phyloP scores from a whole-genome alignment of 345 rosid species.

The Gynandropsis gynandra region DNA sequence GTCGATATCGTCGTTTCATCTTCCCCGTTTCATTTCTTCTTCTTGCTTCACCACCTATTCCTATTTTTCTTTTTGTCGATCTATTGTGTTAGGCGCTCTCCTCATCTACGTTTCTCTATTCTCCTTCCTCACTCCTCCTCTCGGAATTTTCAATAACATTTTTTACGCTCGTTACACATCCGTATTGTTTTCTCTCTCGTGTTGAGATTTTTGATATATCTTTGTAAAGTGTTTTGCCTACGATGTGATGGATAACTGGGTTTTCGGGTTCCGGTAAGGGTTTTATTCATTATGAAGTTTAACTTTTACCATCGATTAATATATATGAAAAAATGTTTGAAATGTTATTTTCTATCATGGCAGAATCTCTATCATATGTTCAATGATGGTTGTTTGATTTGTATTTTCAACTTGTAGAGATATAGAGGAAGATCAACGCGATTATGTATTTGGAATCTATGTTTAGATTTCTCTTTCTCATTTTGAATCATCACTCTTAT shows the following conservation, averaged over 20 bases:
- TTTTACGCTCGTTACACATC: constrained; percentile 22
- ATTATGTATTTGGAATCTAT: too few species aligned
- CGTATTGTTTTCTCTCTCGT: constrained; percentile 25
- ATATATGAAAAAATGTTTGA: neutral
- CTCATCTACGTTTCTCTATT: constrained; percentile 61
- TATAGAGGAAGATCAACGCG: constrained; percentile 57
- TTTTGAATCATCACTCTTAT: too few species aligned
- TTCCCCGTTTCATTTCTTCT: too few species aligned
- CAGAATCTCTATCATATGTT: neutral
- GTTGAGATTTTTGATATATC: constrained; percentile 7
- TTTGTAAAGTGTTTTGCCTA: constrained; percentile 12
- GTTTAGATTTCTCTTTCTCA: too few species aligned
- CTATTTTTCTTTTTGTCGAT: too few species aligned
- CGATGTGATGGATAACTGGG: constrained; percentile 27
- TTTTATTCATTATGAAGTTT: constrained; percentile 10
- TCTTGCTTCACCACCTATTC: too few species aligned
- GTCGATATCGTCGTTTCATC: too few species aligned
- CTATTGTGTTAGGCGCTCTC: too few species aligned
- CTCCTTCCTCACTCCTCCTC: constrained; percentile 64
- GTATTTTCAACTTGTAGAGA: constrained; percentile 35
- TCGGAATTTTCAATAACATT: constrained; percentile 38
- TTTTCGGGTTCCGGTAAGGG: constrained; percentile 72
- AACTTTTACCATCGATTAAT: neutral
- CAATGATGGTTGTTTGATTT: constrained; percentile 2
- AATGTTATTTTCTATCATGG: constrained; percentile 12